Percentiles rank a stretch among this genome's conserved stretches.
These are phyloP conservation scores for Phytophthora tubulina DNA, from an alignment of 352 stramenopile species.

Conservation along the genomic window DNA sequence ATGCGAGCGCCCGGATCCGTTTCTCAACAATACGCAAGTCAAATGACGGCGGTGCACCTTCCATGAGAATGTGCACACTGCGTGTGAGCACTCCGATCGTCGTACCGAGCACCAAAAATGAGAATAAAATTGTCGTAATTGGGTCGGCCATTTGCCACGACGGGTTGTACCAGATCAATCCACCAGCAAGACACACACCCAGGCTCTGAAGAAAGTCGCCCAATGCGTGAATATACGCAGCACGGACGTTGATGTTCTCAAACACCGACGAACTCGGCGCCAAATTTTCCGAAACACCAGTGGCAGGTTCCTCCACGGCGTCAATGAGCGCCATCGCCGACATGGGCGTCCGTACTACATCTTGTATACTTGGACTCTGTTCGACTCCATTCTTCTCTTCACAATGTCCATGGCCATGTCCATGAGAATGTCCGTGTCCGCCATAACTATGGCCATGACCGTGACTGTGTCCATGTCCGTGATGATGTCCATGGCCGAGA, in stretches of 20 bases:
- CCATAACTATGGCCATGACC: constrained; percentile 60
- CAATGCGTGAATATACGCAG: constrained; percentile 97
- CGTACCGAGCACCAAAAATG: constrained; percentile 94
- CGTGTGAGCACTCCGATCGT: constrained; percentile 93
- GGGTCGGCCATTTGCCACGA: constrained; percentile 96
- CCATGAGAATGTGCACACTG: constrained; percentile 95
- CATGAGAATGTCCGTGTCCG: constrained; percentile 41
- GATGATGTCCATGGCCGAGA: constrained; percentile 77
- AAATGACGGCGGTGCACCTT: constrained; percentile 89
- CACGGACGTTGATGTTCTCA: constrained; percentile 97
- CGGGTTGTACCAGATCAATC: constrained; percentile 97
- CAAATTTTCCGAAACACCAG: constrained; percentile 9
- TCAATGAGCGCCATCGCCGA: constrained; percentile 82
- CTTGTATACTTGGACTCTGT: constrained; percentile 52
- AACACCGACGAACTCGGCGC: constrained; percentile 48
- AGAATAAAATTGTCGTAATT: constrained; percentile 98
- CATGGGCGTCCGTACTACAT: constrained; percentile 75
- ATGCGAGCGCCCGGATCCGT: constrained; percentile 61
- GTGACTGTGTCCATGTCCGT: constrained; percentile 63
- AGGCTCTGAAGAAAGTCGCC: constrained; percentile 97
- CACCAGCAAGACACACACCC: constrained; percentile 95
- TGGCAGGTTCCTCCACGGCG: constrained; percentile 34
- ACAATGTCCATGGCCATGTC: constrained; percentile 33
- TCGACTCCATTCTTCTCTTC: constrained; percentile 45
- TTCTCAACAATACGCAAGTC: constrained; percentile 68